A percentile compares a stretch with the other conserved stretches of the same genome.
These are phyloP conservation scores for Tricholoma matsutake DNA, from an alignment of 768 basidiomycete genomes.

Conservation along the genomic window DNA sequence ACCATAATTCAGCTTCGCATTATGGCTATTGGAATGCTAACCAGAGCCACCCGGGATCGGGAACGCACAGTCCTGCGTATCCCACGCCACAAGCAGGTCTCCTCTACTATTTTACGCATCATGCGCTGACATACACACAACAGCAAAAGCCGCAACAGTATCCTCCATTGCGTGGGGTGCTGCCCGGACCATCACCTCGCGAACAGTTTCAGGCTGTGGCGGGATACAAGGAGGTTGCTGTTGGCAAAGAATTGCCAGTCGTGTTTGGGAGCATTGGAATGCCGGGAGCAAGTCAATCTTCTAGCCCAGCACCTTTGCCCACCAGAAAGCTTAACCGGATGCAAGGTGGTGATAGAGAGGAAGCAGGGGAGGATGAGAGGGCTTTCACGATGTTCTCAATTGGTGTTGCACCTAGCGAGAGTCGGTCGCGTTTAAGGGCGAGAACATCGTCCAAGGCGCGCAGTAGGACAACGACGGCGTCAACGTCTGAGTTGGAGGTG, in stretches of 20 bases:
- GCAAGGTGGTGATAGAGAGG: constrained; percentile 4
- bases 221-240: not conserved
- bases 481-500: constrained; percentile 3
- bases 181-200: not conserved
- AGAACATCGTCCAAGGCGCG: constrained; percentile 23
- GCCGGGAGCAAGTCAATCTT: constrained; percentile 23
- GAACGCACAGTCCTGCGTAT: constrained; percentile 23
- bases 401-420: constrained; percentile 33
- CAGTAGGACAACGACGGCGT: constrained; percentile 12
- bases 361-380: constrained; percentile 23
- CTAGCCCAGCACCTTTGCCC: constrained; percentile 17
- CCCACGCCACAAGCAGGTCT: constrained; percentile 11
- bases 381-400: constrained; percentile 40
- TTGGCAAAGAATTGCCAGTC: constrained; percentile 27
- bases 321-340: not conserved
- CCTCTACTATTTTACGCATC: constrained; percentile 10
- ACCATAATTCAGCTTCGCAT: not conserved
- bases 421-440: constrained; percentile 30
- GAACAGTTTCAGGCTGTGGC: not conserved
- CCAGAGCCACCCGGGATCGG: constrained; percentile 21
- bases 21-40: constrained; percentile 37
- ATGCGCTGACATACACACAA: constrained; percentile 7
- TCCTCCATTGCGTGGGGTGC: constrained; percentile 1
- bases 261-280: constrained; percentile 52
- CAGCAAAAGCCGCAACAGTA: constrained; percentile 10